Conservation (phyloP, 129 eudicot species). For the Gnaphalium uliginosum region DNA sequence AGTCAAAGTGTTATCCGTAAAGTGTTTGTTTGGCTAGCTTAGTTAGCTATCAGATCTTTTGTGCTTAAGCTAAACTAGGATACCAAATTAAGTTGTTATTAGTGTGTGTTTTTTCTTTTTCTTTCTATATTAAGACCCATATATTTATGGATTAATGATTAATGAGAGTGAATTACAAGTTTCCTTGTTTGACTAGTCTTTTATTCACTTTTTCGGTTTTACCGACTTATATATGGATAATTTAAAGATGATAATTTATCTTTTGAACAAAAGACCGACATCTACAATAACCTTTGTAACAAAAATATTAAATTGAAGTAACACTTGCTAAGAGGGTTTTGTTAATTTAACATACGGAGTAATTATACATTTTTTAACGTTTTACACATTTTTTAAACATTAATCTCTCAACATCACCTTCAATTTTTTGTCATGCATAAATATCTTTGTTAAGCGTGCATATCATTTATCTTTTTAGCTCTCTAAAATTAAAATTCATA, state of each 20-base stretch:
- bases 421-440: not conserved
- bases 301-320: too few species aligned
- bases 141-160: slow-evolving; percentile 5
- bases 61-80: slow-evolving; percentile 18
- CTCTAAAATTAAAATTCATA: too few species aligned
- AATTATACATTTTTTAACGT: too few species aligned
- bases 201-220: not conserved
- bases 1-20: slow-evolving; percentile 33
- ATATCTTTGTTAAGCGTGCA: too few species aligned
- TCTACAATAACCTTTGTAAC: too few species aligned
- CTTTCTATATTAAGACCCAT: not conserved
- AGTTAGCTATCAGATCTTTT: not conserved
- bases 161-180: not conserved
- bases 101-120: not conserved
- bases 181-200: not conserved
- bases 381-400: not conserved
- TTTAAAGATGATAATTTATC: too few species aligned
- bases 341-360: too few species aligned
- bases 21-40: slow-evolving; percentile 14
- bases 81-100: slow-evolving; percentile 5
- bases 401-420: too few species aligned
- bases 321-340: too few species aligned
- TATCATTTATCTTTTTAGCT: not conserved
- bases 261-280: too few species aligned
- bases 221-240: not conserved